These are phyloP conservation scores for Phaffomyces antillensis DNA, from an alignment of 805 yeast genomes.

Conservation along the genomic window DNA sequence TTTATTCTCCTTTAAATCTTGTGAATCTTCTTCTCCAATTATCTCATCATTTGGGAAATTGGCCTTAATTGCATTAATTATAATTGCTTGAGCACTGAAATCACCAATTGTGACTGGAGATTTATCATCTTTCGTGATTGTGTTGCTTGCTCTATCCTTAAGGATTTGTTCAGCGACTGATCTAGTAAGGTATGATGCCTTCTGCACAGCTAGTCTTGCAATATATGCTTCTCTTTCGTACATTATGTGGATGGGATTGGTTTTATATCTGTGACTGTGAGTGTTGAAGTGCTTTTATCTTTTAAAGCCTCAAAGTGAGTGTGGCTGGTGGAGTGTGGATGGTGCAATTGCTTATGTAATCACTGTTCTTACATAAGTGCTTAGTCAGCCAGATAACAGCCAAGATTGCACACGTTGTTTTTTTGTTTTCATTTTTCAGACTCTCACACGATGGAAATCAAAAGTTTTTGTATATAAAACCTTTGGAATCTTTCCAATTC, in stretches of 20 bases:
- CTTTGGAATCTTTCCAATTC: neutral
- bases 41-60: conserved; percentile 81
- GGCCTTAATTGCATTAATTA: conserved; percentile 71
- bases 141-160: conserved; percentile 39
- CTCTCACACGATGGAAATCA: too few species aligned
- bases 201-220: conserved; percentile 84
- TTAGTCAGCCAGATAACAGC: too few species aligned
- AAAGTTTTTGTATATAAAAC: too few species aligned
- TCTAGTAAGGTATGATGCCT: conserved; percentile 75
- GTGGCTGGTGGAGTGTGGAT: too few species aligned
- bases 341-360: too few species aligned
- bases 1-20: conserved; percentile 46
- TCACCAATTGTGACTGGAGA: conserved; percentile 98
- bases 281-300: too few species aligned
- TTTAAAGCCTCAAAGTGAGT: too few species aligned
- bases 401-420: too few species aligned
- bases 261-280: too few species aligned
- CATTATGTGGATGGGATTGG: conserved; percentile 5
- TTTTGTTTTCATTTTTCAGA: too few species aligned
- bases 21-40: conserved; percentile 93
- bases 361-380: too few species aligned
- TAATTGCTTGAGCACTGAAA: conserved; percentile 90
- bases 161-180: conserved; percentile 50
- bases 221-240: conserved; percentile 64
- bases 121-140: conserved; percentile 75